phyloP scores from a whole-genome alignment of 1,284 basidiomycete species.

The Thecaphora thlaspeos region DNA sequence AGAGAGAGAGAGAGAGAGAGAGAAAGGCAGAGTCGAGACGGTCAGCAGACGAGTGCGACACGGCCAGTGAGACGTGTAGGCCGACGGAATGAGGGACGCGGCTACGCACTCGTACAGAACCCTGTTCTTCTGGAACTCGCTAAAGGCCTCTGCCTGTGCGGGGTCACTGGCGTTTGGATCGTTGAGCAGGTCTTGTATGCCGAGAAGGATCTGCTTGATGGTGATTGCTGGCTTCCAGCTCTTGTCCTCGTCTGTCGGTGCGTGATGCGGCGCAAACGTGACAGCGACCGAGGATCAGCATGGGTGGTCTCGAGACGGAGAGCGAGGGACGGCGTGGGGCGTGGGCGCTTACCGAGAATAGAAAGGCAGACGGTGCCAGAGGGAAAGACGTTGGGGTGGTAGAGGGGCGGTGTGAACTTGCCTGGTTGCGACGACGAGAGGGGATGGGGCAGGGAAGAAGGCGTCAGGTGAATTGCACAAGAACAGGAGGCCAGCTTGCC shows the following conservation, averaged over 20 bases:
- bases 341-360: constrained; percentile 65
- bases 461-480: too few species aligned
- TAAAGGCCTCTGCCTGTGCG: constrained; percentile 94
- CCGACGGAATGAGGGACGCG: too few species aligned
- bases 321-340: too few species aligned
- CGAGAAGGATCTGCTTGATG: constrained; percentile 95
- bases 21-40: too few species aligned
- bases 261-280: too few species aligned
- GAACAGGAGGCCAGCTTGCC: too few species aligned
- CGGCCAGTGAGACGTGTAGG: too few species aligned
- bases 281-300: too few species aligned
- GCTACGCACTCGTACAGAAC: constrained; percentile 47
- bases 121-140: constrained; percentile 76
- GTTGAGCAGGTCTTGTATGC: constrained; percentile 89
- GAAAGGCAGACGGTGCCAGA: constrained; percentile 97
- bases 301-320: too few species aligned
- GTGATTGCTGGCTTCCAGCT: constrained; percentile 99
- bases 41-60: too few species aligned
- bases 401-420: constrained; percentile 93
- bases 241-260: constrained; percentile 96
- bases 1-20: too few species aligned
- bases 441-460: too few species aligned
- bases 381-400: constrained; percentile 98
- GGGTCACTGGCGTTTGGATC: constrained; percentile 94
- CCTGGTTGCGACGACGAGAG: constrained; percentile 62